Conservation (phyloP, 1,139 yeast genomes). For the Candida smagusa region DNA sequence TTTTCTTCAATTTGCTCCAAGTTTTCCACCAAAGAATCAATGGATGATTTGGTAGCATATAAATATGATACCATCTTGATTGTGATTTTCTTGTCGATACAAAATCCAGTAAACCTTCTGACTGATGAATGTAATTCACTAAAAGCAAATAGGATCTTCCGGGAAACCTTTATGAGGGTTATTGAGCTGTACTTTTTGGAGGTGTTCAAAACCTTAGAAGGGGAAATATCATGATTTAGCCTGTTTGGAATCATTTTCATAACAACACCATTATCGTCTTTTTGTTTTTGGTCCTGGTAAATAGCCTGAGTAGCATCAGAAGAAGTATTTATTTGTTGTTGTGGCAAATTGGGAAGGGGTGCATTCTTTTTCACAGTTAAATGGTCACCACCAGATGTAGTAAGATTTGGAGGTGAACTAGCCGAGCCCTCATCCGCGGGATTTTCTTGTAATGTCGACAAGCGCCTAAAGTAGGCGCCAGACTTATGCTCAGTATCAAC, state of each 20-base stretch:
- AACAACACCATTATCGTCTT: slow-evolving; percentile 1
- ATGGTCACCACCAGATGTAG: slow-evolving; percentile 1
- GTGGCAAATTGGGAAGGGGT: slow-evolving; percentile 1
- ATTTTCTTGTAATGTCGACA: slow-evolving; percentile 66
- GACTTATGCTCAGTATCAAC: slow-evolving; percentile 48
- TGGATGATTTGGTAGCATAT: slow-evolving; percentile 54
- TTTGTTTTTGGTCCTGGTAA: slow-evolving; percentile 6
- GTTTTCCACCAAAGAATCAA: slow-evolving; percentile 57
- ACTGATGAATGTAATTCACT: slow-evolving; percentile 72
- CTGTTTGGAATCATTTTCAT: slow-evolving; percentile 1
- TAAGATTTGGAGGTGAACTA: background rate
- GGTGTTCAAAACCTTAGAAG: slow-evolving; percentile 9
- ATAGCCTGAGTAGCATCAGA: background rate
- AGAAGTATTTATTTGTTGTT: background rate
- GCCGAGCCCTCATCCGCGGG: slow-evolving; percentile 30
- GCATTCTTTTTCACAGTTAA: slow-evolving; percentile 2
- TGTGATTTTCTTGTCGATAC: slow-evolving; percentile 60
- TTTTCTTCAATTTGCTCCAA: slow-evolving; percentile 55
- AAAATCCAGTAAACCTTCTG: slow-evolving; percentile 63
- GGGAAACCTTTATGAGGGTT: slow-evolving; percentile 46
- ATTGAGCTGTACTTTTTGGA: slow-evolving; percentile 17
- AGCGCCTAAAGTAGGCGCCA: slow-evolving; percentile 67
- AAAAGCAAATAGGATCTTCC: slow-evolving; percentile 57
- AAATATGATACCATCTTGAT: slow-evolving; percentile 56
- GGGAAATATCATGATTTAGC: slow-evolving; percentile 9